phyloP scores from a whole-genome alignment of 139 green algal genomes.

The Chlamydomonas eustigma region DNA sequence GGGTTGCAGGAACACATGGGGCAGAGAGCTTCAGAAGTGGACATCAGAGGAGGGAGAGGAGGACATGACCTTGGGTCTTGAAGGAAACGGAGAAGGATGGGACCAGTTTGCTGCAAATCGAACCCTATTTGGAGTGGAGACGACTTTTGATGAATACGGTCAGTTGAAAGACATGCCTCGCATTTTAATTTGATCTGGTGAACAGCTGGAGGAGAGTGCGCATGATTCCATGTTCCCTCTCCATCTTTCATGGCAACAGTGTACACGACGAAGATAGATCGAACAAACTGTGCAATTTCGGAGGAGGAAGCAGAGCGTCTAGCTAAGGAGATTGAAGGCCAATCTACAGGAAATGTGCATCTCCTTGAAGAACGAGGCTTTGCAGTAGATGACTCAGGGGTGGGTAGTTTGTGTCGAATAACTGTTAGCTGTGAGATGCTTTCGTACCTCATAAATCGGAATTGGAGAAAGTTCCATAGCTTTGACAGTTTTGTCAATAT shows the following conservation, averaged over 20 bases:
- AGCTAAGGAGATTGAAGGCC: constrained; percentile 73
- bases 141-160: constrained; percentile 60
- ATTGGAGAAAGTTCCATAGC: background rate
- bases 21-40: constrained; percentile 74
- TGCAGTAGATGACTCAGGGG: constrained; percentile 36
- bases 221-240: too few species aligned
- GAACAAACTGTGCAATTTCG: constrained; percentile 53
- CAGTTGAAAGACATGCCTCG: too few species aligned
- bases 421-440: too few species aligned
- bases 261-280: constrained; percentile 38
- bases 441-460: too few species aligned
- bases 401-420: too few species aligned
- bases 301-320: constrained; percentile 71
- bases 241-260: background rate
- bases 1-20: constrained; percentile 9
- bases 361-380: constrained; percentile 76
- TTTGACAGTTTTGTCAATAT: background rate
- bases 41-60: constrained; percentile 48
- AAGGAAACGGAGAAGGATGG: constrained; percentile 44
- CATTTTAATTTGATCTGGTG: too few species aligned
- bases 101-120: constrained; percentile 91
- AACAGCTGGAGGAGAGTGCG: too few species aligned
- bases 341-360: constrained; percentile 60
- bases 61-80: background rate
- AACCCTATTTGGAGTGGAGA: constrained; percentile 77